phyloP scores from a whole-genome alignment of 2,329 filamentous ascomycete species.

The Xylariomycetidae sp. region DNA sequence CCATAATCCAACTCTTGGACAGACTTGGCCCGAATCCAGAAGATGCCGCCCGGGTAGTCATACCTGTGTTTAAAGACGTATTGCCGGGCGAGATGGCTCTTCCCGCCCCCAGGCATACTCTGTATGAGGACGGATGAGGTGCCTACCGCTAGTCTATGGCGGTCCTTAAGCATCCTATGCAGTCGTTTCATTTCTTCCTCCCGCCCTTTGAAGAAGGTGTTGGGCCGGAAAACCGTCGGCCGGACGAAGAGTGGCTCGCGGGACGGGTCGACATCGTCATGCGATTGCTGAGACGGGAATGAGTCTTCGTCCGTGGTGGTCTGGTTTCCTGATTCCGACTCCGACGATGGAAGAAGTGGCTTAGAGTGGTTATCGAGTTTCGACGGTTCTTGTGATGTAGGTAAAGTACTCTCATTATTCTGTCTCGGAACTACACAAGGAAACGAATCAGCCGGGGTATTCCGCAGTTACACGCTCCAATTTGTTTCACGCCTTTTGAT shows the following conservation, averaged over 20 bases:
- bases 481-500: constrained; percentile 13
- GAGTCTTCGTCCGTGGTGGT: constrained; percentile 18
- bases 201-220: constrained; percentile 53
- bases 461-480: constrained; percentile 12
- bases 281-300: constrained; percentile 25
- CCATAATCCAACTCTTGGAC: constrained; percentile 52
- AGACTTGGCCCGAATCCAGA: constrained; percentile 62
- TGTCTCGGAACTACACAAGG: constrained; percentile 26
- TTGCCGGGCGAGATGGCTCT: constrained; percentile 62
- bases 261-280: constrained; percentile 16
- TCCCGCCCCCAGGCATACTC: constrained; percentile 60
- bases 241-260: constrained; percentile 32
- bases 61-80: constrained; percentile 57
- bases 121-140: constrained; percentile 59
- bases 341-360: constrained; percentile 22
- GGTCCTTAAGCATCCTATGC: constrained; percentile 53
- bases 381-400: constrained; percentile 19
- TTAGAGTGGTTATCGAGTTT: constrained; percentile 21
- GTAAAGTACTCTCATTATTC: constrained; percentile 27
- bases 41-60: constrained; percentile 59
- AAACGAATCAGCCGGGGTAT: constrained; percentile 25
- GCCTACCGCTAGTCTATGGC: constrained; percentile 47
- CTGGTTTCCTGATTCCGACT: too few species aligned
- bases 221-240: constrained; percentile 53
- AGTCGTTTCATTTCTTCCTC: constrained; percentile 51